A percentile compares a stretch with the other conserved stretches of the same genome.
Conservation (phyloP, 768 basidiomycete genomes). For the Lyophyllum shimeji region DNA sequence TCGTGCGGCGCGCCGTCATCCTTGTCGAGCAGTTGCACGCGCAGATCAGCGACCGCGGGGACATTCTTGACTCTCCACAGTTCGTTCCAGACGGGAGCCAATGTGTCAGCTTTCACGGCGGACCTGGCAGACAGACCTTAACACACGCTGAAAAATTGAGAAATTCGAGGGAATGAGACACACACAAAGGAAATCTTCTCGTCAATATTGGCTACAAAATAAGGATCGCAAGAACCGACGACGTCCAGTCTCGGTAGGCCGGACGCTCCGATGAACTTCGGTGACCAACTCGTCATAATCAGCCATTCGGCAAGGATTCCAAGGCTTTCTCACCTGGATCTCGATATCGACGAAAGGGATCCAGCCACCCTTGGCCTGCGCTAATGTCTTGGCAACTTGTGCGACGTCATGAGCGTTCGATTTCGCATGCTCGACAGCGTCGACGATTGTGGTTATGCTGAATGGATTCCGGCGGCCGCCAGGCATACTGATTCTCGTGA, state of each 20-base stretch:
- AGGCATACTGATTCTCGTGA: slow-evolving; percentile 16
- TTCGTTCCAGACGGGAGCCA: slow-evolving; percentile 76
- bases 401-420: slow-evolving; percentile 32
- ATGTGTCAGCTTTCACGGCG: slow-evolving; percentile 54
- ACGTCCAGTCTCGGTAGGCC: slow-evolving; percentile 72
- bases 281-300: neutral
- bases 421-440: slow-evolving; percentile 29
- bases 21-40: slow-evolving; percentile 68
- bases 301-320: neutral
- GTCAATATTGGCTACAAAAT: slow-evolving; percentile 70
- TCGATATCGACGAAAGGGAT: slow-evolving; percentile 55
- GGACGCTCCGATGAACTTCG: slow-evolving; percentile 69
- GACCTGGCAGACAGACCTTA: slow-evolving; percentile 43
- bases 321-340: slow-evolving; percentile 43
- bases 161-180: slow-evolving; percentile 21
- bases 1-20: slow-evolving; percentile 58
- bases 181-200: slow-evolving; percentile 63
- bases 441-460: slow-evolving; percentile 34
- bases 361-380: slow-evolving; percentile 32
- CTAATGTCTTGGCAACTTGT: slow-evolving; percentile 28
- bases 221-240: slow-evolving; percentile 63
- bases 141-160: neutral
- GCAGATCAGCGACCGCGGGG: slow-evolving; percentile 56
- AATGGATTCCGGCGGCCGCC: slow-evolving; percentile 31
- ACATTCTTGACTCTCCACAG: slow-evolving; percentile 74